These are phyloP conservation scores for Colletotrichum sp. DNA, from an alignment of 2,329 filamentous ascomycete genomes.

Conservation along the genomic window DNA sequence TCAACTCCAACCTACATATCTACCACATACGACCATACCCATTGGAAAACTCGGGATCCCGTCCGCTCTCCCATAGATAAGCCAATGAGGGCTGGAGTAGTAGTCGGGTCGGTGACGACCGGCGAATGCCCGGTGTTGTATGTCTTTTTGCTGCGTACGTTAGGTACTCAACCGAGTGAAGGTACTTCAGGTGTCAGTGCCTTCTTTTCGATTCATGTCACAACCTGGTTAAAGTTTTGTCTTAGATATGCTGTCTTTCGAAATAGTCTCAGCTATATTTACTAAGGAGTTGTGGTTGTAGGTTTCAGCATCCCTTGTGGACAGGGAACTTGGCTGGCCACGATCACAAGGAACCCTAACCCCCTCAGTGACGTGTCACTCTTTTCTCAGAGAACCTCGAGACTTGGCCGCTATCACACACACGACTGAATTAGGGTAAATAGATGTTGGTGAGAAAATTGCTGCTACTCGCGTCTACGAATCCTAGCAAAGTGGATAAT, in stretches of 20 bases:
- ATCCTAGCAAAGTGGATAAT: fast-evolving
- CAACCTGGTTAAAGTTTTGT: neutral
- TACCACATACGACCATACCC: neutral
- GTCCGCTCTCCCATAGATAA: neutral
- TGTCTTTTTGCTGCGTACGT: neutral
- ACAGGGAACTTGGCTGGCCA: neutral
- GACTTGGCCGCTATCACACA: fast-evolving
- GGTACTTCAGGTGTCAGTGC: neutral
- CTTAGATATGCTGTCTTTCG: neutral
- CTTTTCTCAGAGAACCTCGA: neutral
- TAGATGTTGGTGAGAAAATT: neutral
- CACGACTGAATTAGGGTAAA: fast-evolving
- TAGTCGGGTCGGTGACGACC: no score
- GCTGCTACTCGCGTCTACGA: neutral
- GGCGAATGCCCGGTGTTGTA: neutral
- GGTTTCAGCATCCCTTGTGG: neutral
- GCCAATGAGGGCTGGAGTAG: no score
- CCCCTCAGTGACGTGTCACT: neutral
- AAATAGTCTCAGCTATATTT: neutral
- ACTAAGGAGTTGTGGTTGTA: neutral
- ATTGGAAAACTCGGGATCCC: neutral
- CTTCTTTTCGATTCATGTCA: neutral
- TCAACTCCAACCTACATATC: fast-evolving
- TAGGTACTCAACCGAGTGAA: neutral
- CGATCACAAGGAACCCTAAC: neutral